Conservation (phyloP, 805 yeast species). For the Yarrowia hollandica region DNA sequence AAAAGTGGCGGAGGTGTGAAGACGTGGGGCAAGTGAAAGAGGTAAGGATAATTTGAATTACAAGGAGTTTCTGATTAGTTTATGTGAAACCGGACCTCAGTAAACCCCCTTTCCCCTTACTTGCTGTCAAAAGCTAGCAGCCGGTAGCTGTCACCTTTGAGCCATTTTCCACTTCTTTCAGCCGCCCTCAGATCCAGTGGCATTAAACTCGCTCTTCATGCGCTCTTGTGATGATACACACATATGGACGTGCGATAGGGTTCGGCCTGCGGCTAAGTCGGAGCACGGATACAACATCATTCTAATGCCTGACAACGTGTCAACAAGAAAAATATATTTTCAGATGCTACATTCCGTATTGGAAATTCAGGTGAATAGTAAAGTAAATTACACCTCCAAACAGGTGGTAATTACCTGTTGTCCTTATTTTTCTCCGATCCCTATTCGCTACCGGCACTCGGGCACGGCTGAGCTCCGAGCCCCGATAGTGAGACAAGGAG, state of each 20-base stretch:
- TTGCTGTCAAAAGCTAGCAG: not conserved
- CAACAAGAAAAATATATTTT: not conserved
- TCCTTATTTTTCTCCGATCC: not conserved
- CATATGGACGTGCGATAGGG: conserved; percentile 24
- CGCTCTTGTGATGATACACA: conserved; percentile 26
- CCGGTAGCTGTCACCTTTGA: conserved; percentile 18
- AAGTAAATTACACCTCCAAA: too few species aligned
- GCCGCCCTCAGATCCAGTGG: conserved; percentile 22
- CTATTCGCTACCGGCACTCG: conserved; percentile 1
- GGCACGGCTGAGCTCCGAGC: conserved; percentile 26
- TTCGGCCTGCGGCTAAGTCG: conserved; percentile 21
- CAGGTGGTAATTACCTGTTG: too few species aligned
- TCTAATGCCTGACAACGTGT: not conserved
- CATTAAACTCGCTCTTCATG: conserved; percentile 13
- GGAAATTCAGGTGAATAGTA: too few species aligned
- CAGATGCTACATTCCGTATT: too few species aligned
- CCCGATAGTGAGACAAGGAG: conserved; percentile 22
- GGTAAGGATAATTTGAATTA: too few species aligned
- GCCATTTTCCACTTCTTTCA: conserved; percentile 19
- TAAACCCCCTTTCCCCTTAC: too few species aligned
- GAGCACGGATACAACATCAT: not conserved
- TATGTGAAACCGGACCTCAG: too few species aligned
- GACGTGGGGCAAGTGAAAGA: too few species aligned
- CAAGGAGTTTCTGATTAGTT: too few species aligned
- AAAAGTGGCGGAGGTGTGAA: conserved; percentile 3